phyloP scores from a whole-genome alignment of 2,329 filamentous ascomycete species.

The Apiospora sp. region DNA sequence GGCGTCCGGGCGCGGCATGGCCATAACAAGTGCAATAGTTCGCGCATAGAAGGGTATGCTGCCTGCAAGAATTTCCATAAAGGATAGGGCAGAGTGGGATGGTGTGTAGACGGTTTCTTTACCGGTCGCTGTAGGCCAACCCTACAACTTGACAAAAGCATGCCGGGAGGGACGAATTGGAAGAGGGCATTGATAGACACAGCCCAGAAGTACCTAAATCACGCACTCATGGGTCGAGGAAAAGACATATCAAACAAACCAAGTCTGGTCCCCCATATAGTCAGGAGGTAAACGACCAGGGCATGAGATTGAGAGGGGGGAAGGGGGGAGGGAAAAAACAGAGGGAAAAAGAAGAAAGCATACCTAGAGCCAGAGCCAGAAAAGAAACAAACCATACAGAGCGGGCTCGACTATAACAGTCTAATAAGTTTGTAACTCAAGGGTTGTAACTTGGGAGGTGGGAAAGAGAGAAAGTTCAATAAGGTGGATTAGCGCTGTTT shows the following conservation, averaged over 20 bases:
- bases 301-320: neutral
- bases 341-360: neutral
- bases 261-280: slow-evolving; percentile 13
- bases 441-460: slow-evolving; percentile 6
- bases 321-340: neutral
- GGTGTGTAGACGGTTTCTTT: slow-evolving; percentile 18
- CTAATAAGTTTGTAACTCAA: slow-evolving; percentile 19
- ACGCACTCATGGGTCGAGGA: slow-evolving; percentile 18
- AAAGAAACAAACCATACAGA: neutral
- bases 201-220: slow-evolving; percentile 13
- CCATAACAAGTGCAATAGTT: slow-evolving; percentile 14
- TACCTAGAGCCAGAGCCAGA: neutral
- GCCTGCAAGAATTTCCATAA: slow-evolving; percentile 15
- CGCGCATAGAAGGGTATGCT: slow-evolving; percentile 8
- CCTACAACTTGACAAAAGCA: neutral
- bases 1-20: neutral
- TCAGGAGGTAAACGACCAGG: neutral
- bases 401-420: slow-evolving; percentile 18
- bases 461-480: slow-evolving; percentile 14
- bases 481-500: slow-evolving; percentile 19
- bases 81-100: slow-evolving; percentile 3
- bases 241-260: slow-evolving; percentile 21
- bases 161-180: slow-evolving; percentile 18
- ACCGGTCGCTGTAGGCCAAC: slow-evolving; percentile 13
- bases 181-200: slow-evolving; percentile 11